A percentile compares a stretch with the other conserved stretches of the same genome.
These are phyloP conservation scores for Gnomoniopsis smithogilvyi DNA, from an alignment of 2,329 filamentous ascomycete genomes.

Conservation along the genomic window DNA sequence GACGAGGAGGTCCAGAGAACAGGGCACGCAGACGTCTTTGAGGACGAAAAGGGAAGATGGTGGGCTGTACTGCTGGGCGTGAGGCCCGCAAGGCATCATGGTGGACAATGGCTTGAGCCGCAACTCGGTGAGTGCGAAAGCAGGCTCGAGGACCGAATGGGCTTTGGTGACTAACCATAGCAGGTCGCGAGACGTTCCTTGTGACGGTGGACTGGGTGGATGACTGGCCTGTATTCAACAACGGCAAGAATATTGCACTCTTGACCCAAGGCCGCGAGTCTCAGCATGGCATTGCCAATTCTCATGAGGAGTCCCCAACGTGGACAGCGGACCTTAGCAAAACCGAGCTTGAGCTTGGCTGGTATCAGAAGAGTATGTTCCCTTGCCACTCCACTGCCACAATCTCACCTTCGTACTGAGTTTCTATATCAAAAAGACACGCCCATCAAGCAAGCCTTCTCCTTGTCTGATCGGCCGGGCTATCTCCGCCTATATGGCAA, in stretches of 20 bases:
- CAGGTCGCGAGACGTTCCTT: slow-evolving; percentile 48
- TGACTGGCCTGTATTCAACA: slow-evolving; percentile 50
- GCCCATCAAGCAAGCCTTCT: slow-evolving; percentile 43
- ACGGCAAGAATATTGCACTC: slow-evolving; percentile 40
- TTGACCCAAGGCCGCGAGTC: slow-evolving; percentile 29
- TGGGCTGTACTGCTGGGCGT: slow-evolving; percentile 47
- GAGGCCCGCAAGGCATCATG: slow-evolving; percentile 30
- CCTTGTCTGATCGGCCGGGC: slow-evolving; percentile 39
- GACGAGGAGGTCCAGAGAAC: slow-evolving; percentile 48
- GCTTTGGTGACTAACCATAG: background rate
- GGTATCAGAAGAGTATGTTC: slow-evolving; percentile 39
- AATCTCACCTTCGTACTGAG: background rate
- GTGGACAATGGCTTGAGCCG: slow-evolving; percentile 32
- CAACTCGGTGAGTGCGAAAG: slow-evolving; percentile 33
- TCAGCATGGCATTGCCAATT: slow-evolving; percentile 12
- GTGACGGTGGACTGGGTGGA: slow-evolving; percentile 46
- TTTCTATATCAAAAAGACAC: slow-evolving; percentile 36
- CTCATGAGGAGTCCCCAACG: slow-evolving; percentile 28
- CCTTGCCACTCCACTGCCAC: slow-evolving; percentile 13
- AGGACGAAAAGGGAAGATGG: slow-evolving; percentile 41
- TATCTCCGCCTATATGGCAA: slow-evolving; percentile 47
- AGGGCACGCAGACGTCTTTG: slow-evolving; percentile 46
- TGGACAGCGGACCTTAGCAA: slow-evolving; percentile 33
- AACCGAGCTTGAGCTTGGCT: slow-evolving; percentile 30
- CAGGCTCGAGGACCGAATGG: background rate